These are phyloP conservation scores for Phytophthora podocarpi DNA, from an alignment of 352 stramenopile genomes.

Conservation along the genomic window DNA sequence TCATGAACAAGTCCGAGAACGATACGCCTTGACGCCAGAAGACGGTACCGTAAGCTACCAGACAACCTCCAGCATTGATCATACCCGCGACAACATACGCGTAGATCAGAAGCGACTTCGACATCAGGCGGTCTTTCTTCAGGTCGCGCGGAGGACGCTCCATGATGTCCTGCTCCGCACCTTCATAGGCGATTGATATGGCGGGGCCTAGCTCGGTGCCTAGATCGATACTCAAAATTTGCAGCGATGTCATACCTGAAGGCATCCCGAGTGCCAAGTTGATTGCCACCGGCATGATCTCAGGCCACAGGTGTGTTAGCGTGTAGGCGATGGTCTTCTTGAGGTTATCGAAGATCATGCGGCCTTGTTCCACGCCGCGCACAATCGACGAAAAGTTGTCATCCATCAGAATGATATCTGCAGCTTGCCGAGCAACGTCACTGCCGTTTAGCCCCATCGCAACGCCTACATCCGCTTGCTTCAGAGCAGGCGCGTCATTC, in stretches of 20 bases:
- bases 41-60: constrained; percentile 40
- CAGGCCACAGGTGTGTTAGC: constrained; percentile 86
- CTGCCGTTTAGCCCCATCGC: constrained; percentile 96
- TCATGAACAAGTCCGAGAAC: constrained; percentile 49
- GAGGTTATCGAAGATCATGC: constrained; percentile 86
- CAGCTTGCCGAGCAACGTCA: constrained; percentile 90
- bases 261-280: constrained; percentile 84
- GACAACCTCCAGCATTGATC: constrained; percentile 60
- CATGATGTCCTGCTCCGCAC: constrained; percentile 81
- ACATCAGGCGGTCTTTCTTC: constrained; percentile 83
- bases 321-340: constrained; percentile 94
- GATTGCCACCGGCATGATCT: constrained; percentile 71
- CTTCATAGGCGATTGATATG: constrained; percentile 91
- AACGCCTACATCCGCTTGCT: constrained; percentile 94
- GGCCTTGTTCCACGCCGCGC: constrained; percentile 54
- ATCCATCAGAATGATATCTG: constrained; percentile 95
- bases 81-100: constrained; percentile 86
- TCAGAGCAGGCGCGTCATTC: constrained; percentile 67
- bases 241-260: constrained; percentile 80
- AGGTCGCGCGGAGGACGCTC: constrained; percentile 64
- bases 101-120: constrained; percentile 77
- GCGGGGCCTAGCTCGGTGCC: constrained; percentile 89
- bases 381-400: constrained; percentile 97
- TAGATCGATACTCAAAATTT: constrained; percentile 91
- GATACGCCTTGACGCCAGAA: constrained; percentile 49